These are phyloP conservation scores for Cylindrotheca closterium DNA, from an alignment of 108 stramenopile genomes.

Conservation along the genomic window DNA sequence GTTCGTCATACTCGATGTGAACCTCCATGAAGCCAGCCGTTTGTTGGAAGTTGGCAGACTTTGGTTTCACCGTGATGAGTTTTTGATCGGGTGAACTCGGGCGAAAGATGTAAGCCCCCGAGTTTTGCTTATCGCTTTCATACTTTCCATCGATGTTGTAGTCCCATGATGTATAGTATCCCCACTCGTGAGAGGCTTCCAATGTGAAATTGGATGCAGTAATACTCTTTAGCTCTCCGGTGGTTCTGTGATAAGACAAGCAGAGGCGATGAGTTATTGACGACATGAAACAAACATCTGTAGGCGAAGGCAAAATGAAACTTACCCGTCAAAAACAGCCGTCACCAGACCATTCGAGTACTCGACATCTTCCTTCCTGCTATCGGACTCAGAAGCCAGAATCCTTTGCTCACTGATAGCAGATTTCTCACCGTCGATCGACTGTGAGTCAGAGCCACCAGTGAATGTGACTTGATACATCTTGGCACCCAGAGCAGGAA, in stretches of 20 bases:
- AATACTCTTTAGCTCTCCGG: constrained; percentile 8
- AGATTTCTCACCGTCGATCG: background rate
- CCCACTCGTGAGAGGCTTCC: constrained; percentile 8
- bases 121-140: constrained; percentile 42
- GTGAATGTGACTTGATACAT: constrained; percentile 11
- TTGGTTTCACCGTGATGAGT: constrained; percentile 8
- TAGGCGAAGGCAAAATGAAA: background rate
- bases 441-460: background rate
- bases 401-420: background rate
- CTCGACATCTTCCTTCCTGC: constrained; percentile 3
- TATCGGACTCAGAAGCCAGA: too few species aligned
- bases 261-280: too few species aligned
- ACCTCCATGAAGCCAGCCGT: constrained; percentile 52
- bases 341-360: constrained; percentile 1
- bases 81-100: constrained; percentile 55
- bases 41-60: background rate
- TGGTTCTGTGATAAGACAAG: constrained; percentile 1
- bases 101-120: constrained; percentile 95
- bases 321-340: constrained; percentile 15
- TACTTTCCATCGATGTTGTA: constrained; percentile 8
- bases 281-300: too few species aligned
- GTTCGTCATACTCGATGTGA: constrained; percentile 54
- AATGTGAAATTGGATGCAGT: background rate
- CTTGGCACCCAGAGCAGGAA: constrained; percentile 23
- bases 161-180: constrained; percentile 34